phyloP scores from a whole-genome alignment of 164 flowering plant species.

The Kalanchoe fedtschenkoi region DNA sequence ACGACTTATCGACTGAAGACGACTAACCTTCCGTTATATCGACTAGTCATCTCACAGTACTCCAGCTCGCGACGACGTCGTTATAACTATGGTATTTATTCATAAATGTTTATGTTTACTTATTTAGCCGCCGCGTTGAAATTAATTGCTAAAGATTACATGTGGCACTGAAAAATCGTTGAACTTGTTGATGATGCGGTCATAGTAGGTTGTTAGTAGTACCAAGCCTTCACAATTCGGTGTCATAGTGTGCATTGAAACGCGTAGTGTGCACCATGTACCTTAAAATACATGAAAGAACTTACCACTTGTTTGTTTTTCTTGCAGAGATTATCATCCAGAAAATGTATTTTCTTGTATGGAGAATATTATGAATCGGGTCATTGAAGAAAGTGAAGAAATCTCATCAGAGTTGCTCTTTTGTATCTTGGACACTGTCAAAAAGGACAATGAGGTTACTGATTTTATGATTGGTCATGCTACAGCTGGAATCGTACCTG shows the following conservation, averaged over 20 bases:
- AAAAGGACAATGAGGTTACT: slow-evolving; percentile 59
- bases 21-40: too few species aligned
- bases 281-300: neutral
- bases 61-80: too few species aligned
- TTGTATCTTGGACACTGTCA: slow-evolving; percentile 31
- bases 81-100: too few species aligned
- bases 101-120: neutral
- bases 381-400: slow-evolving; percentile 55
- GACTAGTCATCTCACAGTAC: too few species aligned
- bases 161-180: neutral
- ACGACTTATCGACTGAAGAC: too few species aligned
- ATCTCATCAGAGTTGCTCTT: slow-evolving; percentile 34
- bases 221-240: too few species aligned
- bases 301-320: neutral
- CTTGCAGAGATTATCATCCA: slow-evolving; percentile 38
- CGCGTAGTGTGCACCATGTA: neutral
- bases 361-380: slow-evolving; percentile 52
- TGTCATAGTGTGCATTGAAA: neutral
- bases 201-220: neutral
- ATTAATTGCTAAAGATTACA: neutral
- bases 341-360: slow-evolving; percentile 32
- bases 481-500: neutral
- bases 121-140: neutral
- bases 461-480: neutral
- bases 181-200: neutral